Evolutionary conservation across 352 stramenopile genomes (phyloP).

Genomic region (Phytophthora hibernalis): DNA sequence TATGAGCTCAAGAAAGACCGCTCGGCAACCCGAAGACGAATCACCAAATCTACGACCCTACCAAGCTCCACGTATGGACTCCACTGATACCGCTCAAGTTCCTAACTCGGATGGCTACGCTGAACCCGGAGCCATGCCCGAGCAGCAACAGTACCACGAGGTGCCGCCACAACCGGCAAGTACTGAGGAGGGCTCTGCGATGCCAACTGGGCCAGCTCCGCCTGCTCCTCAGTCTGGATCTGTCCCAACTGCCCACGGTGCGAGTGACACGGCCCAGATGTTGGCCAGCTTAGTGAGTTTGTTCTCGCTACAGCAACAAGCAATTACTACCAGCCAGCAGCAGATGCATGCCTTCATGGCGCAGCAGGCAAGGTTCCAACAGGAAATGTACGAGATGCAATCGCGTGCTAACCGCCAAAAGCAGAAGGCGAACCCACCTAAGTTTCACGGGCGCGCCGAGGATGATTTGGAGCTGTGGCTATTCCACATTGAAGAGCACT

Average conservation of each 20-base stretch:
- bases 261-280: not conserved
- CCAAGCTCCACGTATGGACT: slow-evolving; percentile 7
- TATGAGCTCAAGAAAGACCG: slow-evolving; percentile 8
- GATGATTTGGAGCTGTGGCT: slow-evolving; percentile 20
- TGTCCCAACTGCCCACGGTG: too few species aligned
- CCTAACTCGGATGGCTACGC: not conserved
- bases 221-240: too few species aligned
- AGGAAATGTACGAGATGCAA: slow-evolving; percentile 18
- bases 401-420: slow-evolving; percentile 3
- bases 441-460: slow-evolving; percentile 4
- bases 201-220: not conserved
- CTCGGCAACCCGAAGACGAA: slow-evolving; percentile 12
- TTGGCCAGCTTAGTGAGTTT: not conserved
- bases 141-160: not conserved
- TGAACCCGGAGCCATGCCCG: not conserved
- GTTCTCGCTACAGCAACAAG: slow-evolving; percentile 10
- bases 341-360: too few species aligned
- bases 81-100: not conserved
- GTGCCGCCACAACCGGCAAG: not conserved
- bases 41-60: slow-evolving; percentile 4
- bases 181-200: not conserved
- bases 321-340: slow-evolving; percentile 7
- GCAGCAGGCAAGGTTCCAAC: too few species aligned
- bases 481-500: slow-evolving; percentile 19
- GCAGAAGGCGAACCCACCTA: slow-evolving; percentile 5